Percentiles rank a stretch among this genome's conserved stretches.
These are phyloP conservation scores for Phylloporus sp. DNA, from an alignment of 768 basidiomycete species.

Conservation along the genomic window DNA sequence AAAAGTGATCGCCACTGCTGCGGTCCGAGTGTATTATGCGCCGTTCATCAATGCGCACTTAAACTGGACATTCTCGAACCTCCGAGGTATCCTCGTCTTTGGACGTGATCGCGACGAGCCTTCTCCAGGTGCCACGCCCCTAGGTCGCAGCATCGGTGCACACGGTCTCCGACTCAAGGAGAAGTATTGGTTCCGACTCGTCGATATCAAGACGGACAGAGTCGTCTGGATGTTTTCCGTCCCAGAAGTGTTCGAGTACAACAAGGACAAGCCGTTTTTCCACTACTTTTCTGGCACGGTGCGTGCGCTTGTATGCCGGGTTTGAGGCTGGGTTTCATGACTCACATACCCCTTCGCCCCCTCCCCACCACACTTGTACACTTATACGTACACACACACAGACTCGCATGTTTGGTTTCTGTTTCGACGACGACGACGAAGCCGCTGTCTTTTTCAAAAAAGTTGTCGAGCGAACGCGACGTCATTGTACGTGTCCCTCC, in stretches of 20 bases:
- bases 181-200: slow-evolving; percentile 61
- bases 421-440: slow-evolving; percentile 58
- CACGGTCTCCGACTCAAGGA: slow-evolving; percentile 29
- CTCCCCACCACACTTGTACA: neutral
- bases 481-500: slow-evolving; percentile 30
- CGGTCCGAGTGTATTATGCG: slow-evolving; percentile 60
- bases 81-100: slow-evolving; percentile 60
- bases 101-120: slow-evolving; percentile 32
- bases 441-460: slow-evolving; percentile 59
- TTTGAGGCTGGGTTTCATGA: neutral
- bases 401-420: slow-evolving; percentile 51
- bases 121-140: slow-evolving; percentile 22
- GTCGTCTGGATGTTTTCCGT: slow-evolving; percentile 69
- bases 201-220: slow-evolving; percentile 53
- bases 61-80: slow-evolving; percentile 59
- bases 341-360: neutral
- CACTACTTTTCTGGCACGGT: slow-evolving; percentile 87
- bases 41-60: slow-evolving; percentile 42
- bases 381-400: neutral
- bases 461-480: slow-evolving; percentile 48
- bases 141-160: slow-evolving; percentile 14
- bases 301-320: slow-evolving; percentile 27
- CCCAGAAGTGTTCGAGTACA: slow-evolving; percentile 61
- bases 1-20: slow-evolving; percentile 49
- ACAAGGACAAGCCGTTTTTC: slow-evolving; percentile 86